Evolutionary conservation across 1,139 yeast genomes (phyloP).

Genomic region (Zygoascus meyerae): DNA sequence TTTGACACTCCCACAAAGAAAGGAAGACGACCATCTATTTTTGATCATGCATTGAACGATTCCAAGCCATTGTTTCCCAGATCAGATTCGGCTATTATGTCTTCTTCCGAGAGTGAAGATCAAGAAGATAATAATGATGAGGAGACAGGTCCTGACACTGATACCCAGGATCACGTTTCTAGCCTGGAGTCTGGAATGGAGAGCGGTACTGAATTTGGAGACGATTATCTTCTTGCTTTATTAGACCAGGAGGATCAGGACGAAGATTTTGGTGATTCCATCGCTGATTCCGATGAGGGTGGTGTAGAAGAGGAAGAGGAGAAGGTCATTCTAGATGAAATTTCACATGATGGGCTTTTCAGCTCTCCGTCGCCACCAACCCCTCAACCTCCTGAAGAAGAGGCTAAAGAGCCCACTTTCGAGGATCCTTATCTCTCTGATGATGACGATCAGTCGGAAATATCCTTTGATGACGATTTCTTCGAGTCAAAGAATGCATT

Average conservation of each 20-base stretch:
- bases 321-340: conserved; percentile 33
- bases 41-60: conserved; percentile 16
- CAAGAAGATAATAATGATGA: conserved; percentile 20
- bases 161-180: conserved; percentile 2
- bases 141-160: conserved; percentile 13
- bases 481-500: conserved; percentile 25
- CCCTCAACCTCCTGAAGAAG: conserved; percentile 10
- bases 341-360: conserved; percentile 24
- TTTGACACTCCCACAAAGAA: conserved; percentile 2
- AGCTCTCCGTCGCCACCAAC: conserved; percentile 22
- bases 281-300: conserved; percentile 29
- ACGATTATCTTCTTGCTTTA: conserved; percentile 23
- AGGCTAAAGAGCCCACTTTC: too few species aligned
- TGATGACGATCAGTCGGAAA: conserved; percentile 28
- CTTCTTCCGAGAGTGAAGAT: conserved; percentile 14
- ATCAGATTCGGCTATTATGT: conserved; percentile 8
- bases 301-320: conserved; percentile 35
- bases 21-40: conserved; percentile 7
- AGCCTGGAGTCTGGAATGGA: conserved; percentile 11
- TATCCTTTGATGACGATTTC: conserved; percentile 28
- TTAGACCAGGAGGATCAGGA: conserved; percentile 32
- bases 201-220: conserved; percentile 20
- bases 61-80: conserved; percentile 8
- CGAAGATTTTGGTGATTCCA: conserved; percentile 23
- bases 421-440: conserved; percentile 29